A percentile compares a stretch with the other conserved stretches of the same genome.
phyloP scores from a whole-genome alignment of 306 rosid species.

The Datisca glomerata region DNA sequence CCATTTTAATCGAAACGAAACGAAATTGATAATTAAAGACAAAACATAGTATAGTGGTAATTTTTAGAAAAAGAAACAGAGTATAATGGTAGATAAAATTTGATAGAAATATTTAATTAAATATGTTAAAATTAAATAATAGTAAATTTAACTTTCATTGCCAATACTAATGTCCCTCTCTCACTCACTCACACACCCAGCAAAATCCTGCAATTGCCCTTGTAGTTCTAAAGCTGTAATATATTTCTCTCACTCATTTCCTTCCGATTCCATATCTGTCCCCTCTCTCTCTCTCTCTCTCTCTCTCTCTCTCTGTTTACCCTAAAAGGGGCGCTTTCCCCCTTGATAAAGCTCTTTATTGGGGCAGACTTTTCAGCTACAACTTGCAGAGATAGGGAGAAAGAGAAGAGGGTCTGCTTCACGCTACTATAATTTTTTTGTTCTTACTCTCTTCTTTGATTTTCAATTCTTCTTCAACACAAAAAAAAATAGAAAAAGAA shows the following conservation, averaged over 20 bases:
- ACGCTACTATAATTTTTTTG: background rate
- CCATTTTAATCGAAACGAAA: too few relatives aligned
- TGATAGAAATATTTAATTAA: too few relatives aligned
- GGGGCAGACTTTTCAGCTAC: constrained; percentile 36
- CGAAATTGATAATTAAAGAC: too few relatives aligned
- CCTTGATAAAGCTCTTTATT: constrained; percentile 58
- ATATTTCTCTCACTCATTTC: constrained; percentile 18
- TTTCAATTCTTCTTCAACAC: too few relatives aligned
- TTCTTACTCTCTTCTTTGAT: background rate
- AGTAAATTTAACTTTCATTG: too few relatives aligned
- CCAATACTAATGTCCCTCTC: too few relatives aligned
- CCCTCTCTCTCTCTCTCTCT: constrained; percentile 17
- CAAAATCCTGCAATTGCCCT: constrained; percentile 24
- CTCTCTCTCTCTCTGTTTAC: constrained; percentile 20
- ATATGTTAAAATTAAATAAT: too few relatives aligned
- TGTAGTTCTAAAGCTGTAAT: constrained; percentile 8
- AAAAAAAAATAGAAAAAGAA: too few relatives aligned
- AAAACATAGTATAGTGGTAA: too few relatives aligned
- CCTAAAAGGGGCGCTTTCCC: constrained; percentile 49
- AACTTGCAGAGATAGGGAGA: constrained; percentile 6
- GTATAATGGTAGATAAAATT: too few relatives aligned
- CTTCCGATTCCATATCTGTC: constrained; percentile 18
- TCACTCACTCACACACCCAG: background rate
- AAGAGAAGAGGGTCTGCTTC: background rate
- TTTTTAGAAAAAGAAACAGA: too few relatives aligned